A percentile compares a stretch with the other conserved stretches of the same genome.
phyloP scores from a whole-genome alignment of 2,329 filamentous ascomycete species.

The Sporothrix inflata region DNA sequence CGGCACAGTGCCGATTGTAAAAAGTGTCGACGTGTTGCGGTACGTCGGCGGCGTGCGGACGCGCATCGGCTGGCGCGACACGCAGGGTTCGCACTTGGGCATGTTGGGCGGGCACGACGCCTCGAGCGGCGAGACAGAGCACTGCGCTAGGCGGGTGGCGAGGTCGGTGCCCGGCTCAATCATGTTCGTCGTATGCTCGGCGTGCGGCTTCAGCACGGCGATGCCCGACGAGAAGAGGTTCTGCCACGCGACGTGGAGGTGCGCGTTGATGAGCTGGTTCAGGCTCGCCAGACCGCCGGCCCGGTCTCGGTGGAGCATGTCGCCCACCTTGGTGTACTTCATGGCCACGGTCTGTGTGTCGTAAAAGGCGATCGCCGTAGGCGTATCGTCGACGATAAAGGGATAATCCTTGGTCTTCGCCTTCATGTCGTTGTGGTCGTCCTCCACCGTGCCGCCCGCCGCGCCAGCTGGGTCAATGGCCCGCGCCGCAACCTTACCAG shows the following conservation, averaged over 20 bases:
- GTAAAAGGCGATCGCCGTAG: conserved; percentile 78
- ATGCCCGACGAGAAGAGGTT: conserved; percentile 77
- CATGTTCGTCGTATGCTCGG: conserved; percentile 73
- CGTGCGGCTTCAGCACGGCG: conserved; percentile 77
- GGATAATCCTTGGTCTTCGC: conserved; percentile 47
- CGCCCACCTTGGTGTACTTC: conserved; percentile 69
- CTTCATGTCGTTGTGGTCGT: conserved; percentile 29
- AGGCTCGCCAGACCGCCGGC: conserved; percentile 67
- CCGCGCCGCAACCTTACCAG: conserved; percentile 25
- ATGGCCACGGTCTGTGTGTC: conserved; percentile 62
- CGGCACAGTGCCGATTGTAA: conserved; percentile 84
- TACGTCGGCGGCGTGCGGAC: conserved; percentile 70
- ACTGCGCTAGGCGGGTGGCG: conserved; percentile 74
- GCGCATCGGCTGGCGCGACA: conserved; percentile 63
- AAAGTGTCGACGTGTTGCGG: conserved; percentile 71
- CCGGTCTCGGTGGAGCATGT: conserved; percentile 60
- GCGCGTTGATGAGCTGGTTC: conserved; percentile 76
- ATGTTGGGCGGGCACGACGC: conserved; percentile 82
- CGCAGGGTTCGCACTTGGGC: conserved; percentile 74
- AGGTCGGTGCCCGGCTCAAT: conserved; percentile 71
- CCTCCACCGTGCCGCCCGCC: background rate
- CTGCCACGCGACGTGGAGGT: conserved; percentile 85
- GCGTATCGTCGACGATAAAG: conserved; percentile 67
- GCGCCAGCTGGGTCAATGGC: conserved; percentile 13
- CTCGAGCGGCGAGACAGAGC: conserved; percentile 72